Evolutionary conservation across 169 alveolate species (phyloP).

Genomic region (Babesia ovata): DNA sequence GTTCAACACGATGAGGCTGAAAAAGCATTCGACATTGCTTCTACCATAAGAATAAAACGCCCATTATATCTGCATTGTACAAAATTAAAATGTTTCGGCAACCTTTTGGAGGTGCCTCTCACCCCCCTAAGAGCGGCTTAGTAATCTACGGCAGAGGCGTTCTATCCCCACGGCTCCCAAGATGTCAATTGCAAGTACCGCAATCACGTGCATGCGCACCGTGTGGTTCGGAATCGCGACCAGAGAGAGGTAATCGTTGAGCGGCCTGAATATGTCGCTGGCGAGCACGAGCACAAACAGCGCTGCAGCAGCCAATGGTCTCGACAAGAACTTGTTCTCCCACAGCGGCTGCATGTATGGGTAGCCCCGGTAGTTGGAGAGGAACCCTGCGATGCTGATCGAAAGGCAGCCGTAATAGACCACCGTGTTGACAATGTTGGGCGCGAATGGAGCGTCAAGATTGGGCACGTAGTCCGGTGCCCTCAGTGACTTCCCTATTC

Average conservation of each 20-base stretch:
- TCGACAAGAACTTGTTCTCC: slow-evolving; percentile 69
- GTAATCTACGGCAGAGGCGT: slow-evolving; percentile 20
- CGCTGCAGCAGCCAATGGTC: slow-evolving; percentile 39
- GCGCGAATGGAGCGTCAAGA: slow-evolving; percentile 84
- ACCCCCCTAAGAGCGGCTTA: not conserved
- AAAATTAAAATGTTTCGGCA: no score
- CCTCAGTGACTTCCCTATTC: slow-evolving; percentile 68
- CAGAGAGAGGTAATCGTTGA: slow-evolving; percentile 67
- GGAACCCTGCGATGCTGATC: slow-evolving; percentile 80
- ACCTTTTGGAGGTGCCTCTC: no score
- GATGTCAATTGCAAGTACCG: slow-evolving; percentile 35
- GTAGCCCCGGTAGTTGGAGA: slow-evolving; percentile 86
- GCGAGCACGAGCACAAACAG: slow-evolving; percentile 44
- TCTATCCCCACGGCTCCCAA: slow-evolving; percentile 21
- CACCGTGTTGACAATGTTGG: slow-evolving; percentile 85
- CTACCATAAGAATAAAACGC: no score
- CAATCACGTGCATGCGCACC: slow-evolving; percentile 28
- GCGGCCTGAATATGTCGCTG: slow-evolving; percentile 56
- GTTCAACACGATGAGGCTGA: no score
- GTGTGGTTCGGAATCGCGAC: slow-evolving; percentile 50
- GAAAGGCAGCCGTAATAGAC: slow-evolving; percentile 81
- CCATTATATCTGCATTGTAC: no score
- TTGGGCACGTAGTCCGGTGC: slow-evolving; percentile 65
- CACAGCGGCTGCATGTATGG: slow-evolving; percentile 83
- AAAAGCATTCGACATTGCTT: no score